Percentiles rank a stretch among this genome's conserved stretches.
Evolutionary conservation across 352 stramenopile species (phyloP).

Genomic region (Phytophthora megakarya): DNA sequence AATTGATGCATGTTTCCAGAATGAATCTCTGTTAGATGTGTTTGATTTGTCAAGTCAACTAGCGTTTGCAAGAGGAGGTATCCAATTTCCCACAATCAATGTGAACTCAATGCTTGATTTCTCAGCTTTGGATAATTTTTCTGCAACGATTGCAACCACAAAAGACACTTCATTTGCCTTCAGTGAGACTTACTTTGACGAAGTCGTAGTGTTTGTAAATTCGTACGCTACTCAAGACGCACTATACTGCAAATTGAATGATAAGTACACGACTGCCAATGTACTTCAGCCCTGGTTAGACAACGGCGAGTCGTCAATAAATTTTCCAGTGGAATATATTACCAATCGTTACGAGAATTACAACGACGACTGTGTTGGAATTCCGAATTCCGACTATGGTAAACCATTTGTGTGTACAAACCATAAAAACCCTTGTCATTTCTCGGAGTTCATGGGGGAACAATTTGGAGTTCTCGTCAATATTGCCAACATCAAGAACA

Average conservation of each 20-base stretch:
- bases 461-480: slow-evolving; percentile 17
- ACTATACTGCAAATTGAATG: slow-evolving; percentile 21
- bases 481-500: slow-evolving; percentile 31
- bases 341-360: slow-evolving; percentile 4
- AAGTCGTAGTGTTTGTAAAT: slow-evolving; percentile 39
- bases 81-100: slow-evolving; percentile 51
- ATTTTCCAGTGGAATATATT: slow-evolving; percentile 18
- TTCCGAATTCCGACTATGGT: slow-evolving; percentile 16
- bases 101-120: slow-evolving; percentile 50
- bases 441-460: slow-evolving; percentile 29
- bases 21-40: slow-evolving; percentile 58
- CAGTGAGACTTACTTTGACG: slow-evolving; percentile 19
- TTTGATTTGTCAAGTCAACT: slow-evolving; percentile 55
- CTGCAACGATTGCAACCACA: slow-evolving; percentile 27
- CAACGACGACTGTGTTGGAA: slow-evolving; percentile 10
- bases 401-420: slow-evolving; percentile 18
- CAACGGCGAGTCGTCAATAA: slow-evolving; percentile 11
- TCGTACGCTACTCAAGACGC: slow-evolving; percentile 27
- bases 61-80: slow-evolving; percentile 53
- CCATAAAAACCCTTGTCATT: slow-evolving; percentile 18
- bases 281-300: slow-evolving; percentile 46
- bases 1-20: slow-evolving; percentile 65
- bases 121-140: slow-evolving; percentile 46
- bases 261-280: slow-evolving; percentile 39
- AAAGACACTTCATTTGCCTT: slow-evolving; percentile 37